A percentile compares a stretch with the other conserved stretches of the same genome.
These are phyloP conservation scores for Candida sp. DNA, from an alignment of 1,139 yeast species.

Conservation along the genomic window DNA sequence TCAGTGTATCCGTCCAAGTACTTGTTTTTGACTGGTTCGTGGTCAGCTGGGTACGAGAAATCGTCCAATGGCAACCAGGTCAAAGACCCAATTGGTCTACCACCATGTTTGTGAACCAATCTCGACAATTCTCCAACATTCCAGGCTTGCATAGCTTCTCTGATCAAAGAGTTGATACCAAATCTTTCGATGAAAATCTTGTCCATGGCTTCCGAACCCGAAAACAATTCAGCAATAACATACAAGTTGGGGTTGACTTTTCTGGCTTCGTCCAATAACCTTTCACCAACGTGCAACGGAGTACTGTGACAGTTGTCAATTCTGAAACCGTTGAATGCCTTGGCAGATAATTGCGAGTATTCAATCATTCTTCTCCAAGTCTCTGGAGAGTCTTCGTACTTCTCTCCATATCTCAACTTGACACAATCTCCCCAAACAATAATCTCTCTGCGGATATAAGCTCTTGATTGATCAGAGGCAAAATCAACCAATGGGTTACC, in stretches of 20 bases:
- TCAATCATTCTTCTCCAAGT: constrained; percentile 89
- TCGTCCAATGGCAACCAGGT: constrained; percentile 77
- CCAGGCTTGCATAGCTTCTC: constrained; percentile 99
- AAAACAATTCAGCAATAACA: constrained; percentile 92
- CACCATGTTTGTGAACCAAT: constrained; percentile 91
- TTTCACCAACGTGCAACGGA: constrained; percentile 93
- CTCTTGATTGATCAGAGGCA: constrained; percentile 79
- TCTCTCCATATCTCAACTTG: constrained; percentile 81
- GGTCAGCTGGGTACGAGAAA: constrained; percentile 64
- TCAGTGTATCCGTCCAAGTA: constrained; percentile 51
- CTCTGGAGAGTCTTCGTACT: constrained; percentile 83
- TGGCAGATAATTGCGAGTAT: constrained; percentile 79
- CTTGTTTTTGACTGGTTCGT: constrained; percentile 35
- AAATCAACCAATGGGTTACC: constrained; percentile 94
- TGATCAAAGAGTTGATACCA: constrained; percentile 84
- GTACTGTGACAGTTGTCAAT: constrained; percentile 97
- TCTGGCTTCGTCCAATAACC: constrained; percentile 87
- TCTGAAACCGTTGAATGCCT: constrained; percentile 83
- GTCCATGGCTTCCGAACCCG: constrained; percentile 93
- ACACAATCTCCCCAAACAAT: constrained; percentile 99
- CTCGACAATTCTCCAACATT: constrained; percentile 85
- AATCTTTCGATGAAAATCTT: constrained; percentile 87
- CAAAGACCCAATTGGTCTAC: constrained; percentile 93
- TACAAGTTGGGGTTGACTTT: constrained; percentile 82
- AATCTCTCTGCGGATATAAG: constrained; percentile 89